Percentiles rank a stretch among this genome's conserved stretches.
These are phyloP conservation scores for Tulasnella sp. DNA, from an alignment of 768 basidiomycete genomes.

Conservation along the genomic window DNA sequence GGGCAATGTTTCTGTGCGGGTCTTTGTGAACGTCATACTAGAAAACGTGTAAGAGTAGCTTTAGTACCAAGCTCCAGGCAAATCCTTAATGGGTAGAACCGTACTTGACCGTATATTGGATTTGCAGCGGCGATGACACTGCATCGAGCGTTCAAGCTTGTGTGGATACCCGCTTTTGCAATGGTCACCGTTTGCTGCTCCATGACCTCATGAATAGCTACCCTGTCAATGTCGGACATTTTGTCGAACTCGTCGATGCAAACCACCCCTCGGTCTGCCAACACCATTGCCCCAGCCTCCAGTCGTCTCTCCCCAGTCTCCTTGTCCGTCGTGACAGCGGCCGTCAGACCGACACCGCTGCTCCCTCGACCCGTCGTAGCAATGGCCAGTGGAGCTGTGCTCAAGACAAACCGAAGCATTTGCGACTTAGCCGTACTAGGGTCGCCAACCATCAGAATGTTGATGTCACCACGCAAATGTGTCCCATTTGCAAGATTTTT, in stretches of 20 bases:
- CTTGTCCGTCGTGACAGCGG: slow-evolving; percentile 95
- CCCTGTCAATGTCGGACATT: slow-evolving; percentile 97
- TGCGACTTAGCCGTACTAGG: slow-evolving; percentile 98
- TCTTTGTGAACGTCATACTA: slow-evolving; percentile 99
- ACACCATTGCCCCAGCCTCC: slow-evolving; percentile 98
- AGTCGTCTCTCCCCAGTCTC: slow-evolving; percentile 95
- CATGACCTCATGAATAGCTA: slow-evolving; percentile 99
- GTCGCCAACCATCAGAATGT: slow-evolving; percentile 98
- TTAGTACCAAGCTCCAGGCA: not conserved
- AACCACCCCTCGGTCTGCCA: slow-evolving; percentile 96
- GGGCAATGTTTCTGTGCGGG: slow-evolving; percentile 95
- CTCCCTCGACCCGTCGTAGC: slow-evolving; percentile 96
- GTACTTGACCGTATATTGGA: slow-evolving; percentile 93
- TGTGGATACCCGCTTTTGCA: slow-evolving; percentile 98
- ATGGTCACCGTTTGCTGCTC: slow-evolving; percentile 99
- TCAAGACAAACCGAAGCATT: slow-evolving; percentile 87
- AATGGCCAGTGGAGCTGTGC: slow-evolving; percentile 92
- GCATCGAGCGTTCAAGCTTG: slow-evolving; percentile 93
- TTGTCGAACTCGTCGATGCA: slow-evolving; percentile 99
- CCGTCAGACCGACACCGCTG: slow-evolving; percentile 98
- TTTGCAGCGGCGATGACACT: slow-evolving; percentile 98
- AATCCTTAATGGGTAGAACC: slow-evolving; percentile 19
- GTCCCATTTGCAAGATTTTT: slow-evolving; percentile 97
- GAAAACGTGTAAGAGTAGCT: slow-evolving; percentile 17
- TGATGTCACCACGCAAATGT: slow-evolving; percentile 98